Conservation (phyloP, 176 grass and related monocot species). For the Microstegium vimineum region DNA sequence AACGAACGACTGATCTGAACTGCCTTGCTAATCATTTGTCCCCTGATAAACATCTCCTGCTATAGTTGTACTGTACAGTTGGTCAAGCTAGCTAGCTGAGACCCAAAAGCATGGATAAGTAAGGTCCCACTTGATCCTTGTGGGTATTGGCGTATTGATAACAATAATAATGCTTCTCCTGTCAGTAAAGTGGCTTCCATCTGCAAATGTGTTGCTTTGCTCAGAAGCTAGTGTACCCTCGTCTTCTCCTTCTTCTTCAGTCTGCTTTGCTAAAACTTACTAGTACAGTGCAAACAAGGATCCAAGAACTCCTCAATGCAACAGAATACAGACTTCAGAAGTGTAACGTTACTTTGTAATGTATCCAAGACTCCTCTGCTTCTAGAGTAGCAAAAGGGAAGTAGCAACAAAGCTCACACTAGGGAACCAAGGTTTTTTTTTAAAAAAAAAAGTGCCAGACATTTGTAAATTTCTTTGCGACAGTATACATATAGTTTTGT, state of each 20-base stretch:
- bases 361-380: too few species aligned
- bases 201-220: not conserved
- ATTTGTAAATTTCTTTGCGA: not conserved
- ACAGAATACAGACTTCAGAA: too few species aligned
- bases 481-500: not conserved
- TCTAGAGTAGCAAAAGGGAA: not conserved
- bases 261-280: not conserved
- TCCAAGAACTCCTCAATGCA: not conserved
- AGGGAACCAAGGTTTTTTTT: not conserved
- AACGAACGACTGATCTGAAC: not conserved
- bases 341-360: too few species aligned
- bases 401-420: not conserved
- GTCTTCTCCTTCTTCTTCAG: not conserved
- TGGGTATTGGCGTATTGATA: not conserved
- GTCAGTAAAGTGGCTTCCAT: constrained; percentile 26
- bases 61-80: not conserved
- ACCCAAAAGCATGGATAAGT: not conserved
- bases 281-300: not conserved
- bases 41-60: not conserved
- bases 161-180: constrained; percentile 18
- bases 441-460: not conserved
- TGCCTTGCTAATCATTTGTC: constrained; percentile 8
- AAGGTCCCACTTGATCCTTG: not conserved
- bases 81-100: not conserved
- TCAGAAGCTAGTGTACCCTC: not conserved